Evolutionary conservation across 192 early-diverging fungal genomes (phyloP), one percentile per base, ranked within the genome.

Genomic region (Coemansia sp.): DNA sequence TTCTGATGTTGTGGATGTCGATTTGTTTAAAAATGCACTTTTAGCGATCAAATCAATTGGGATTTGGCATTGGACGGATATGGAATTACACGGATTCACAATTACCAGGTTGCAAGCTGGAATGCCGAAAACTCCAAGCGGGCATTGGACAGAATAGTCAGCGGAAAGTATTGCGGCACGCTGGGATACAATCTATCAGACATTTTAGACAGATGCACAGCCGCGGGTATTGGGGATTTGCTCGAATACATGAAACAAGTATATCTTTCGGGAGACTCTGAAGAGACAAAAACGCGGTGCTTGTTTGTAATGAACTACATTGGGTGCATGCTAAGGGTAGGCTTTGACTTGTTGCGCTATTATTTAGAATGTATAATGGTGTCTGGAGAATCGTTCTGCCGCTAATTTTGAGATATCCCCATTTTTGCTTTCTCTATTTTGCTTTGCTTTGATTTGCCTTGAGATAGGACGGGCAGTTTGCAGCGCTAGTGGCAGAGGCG

Each of bases 31-130:
- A 16, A 45, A 48, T 48, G 6, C 14, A 3, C n/a, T 58, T 59
- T 12, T 71, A 64, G 56, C 55, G 79, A 81, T 51, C 79, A 81
- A 48, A 56, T 60, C 0, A 72, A 62, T 48, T 81, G 79, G 79
- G 67, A 67, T 18, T 17, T 69, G 2, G 36, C 31, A 8, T 34
- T 30, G 7, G 79, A 75, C 18, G 79, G 79, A 11, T 6, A 17
- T 16, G 59, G 59, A 22, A 45, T 76, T 16, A 73, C 72, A 25
- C 70, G 79, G n/a, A 58, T 81, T 5, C 79, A 82, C 48, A 70
- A 73, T 29, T 61, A 76, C 58, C 73, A 69, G 56, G 45, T 76
- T 52, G 56, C 32, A 14, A 68, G 67, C 48, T 82, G 79, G 79
- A 68, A 61, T 2, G 1, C 36, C 3, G 71, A 69, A 2, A 54